Evolutionary conservation across 164 flowering plant species (phyloP).

Genomic region (Stephania japonica): DNA sequence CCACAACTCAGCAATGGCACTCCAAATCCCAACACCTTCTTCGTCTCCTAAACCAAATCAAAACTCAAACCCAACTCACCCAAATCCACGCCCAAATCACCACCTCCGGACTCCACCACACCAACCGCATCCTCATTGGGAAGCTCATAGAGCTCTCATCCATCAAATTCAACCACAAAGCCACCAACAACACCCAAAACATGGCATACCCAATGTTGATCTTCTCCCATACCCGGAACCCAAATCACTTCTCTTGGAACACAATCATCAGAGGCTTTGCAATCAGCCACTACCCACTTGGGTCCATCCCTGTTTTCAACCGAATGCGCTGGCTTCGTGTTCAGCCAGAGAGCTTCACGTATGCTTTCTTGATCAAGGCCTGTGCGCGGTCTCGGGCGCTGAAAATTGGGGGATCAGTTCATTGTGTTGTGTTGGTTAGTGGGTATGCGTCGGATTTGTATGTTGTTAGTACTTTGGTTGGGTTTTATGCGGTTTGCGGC

Average conservation of each 20-base stretch:
- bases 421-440: conserved; percentile 9
- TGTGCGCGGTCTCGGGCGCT: conserved; percentile 17
- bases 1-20: no score
- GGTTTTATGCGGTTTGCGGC: conserved; percentile 14
- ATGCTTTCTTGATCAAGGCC: conserved; percentile 21
- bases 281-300: conserved; percentile 15
- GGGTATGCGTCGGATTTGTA: conserved; percentile 19
- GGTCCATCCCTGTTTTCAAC: conserved; percentile 11
- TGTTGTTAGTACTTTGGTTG: conserved; percentile 15
- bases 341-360: conserved; percentile 18
- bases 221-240: conserved; percentile 16
- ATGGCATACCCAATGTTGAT: conserved; percentile 15
- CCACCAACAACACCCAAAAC: conserved; percentile 14
- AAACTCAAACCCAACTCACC: conserved; percentile 15
- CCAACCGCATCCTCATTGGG: conserved; percentile 18
- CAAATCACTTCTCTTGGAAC: conserved; percentile 23
- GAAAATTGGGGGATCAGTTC: conserved; percentile 15
- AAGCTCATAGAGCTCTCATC: conserved; percentile 22
- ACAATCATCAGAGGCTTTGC: conserved; percentile 25
- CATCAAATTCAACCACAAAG: conserved; percentile 15
- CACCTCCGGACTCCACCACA: conserved; percentile 19
- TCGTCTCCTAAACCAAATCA: conserved; percentile 9
- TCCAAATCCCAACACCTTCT: conserved; percentile 9
- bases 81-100: conserved; percentile 22
- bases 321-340: conserved; percentile 11